Conservation (phyloP, 202 grass and related monocot genomes). For the Cymbopogon flexuosus region DNA sequence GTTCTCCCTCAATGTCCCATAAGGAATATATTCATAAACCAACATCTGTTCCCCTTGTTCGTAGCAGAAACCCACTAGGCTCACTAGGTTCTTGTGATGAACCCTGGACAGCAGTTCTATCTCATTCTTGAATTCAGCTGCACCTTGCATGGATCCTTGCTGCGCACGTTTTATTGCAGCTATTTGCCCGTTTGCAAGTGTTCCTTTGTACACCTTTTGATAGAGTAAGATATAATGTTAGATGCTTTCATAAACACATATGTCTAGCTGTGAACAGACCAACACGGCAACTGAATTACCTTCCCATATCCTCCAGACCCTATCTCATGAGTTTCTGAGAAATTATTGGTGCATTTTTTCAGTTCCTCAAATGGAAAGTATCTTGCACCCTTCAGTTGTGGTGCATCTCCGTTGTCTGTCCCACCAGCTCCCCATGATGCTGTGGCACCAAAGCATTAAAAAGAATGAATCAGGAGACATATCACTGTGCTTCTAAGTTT, state of each 20-base stretch:
- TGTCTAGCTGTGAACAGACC: neutral
- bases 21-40: conserved; percentile 69
- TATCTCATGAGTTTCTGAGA: conserved; percentile 59
- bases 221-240: conserved; percentile 21
- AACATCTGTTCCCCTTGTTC: conserved; percentile 85
- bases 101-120: conserved; percentile 72
- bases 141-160: conserved; percentile 81
- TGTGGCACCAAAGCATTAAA: conserved; percentile 33
- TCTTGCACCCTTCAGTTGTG: conserved; percentile 65
- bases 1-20: conserved; percentile 65
- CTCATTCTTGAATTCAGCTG: conserved; percentile 77
- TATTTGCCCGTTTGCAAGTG: conserved; percentile 39
- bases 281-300: conserved; percentile 35
- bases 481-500: neutral
- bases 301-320: conserved; percentile 80
- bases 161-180: conserved; percentile 70
- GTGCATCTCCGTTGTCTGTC: conserved; percentile 48
- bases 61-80: conserved; percentile 63
- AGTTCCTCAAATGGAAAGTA: conserved; percentile 65
- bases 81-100: conserved; percentile 83
- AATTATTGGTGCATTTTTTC: conserved; percentile 70
- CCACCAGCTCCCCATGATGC: conserved; percentile 62
- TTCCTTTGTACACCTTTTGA: conserved; percentile 68
- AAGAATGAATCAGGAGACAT: conserved; percentile 19
- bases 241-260: conserved; percentile 16